Evolutionary conservation across 2,329 filamentous ascomycete genomes (phyloP).

Genomic region (Plectosphaerella sp.): DNA sequence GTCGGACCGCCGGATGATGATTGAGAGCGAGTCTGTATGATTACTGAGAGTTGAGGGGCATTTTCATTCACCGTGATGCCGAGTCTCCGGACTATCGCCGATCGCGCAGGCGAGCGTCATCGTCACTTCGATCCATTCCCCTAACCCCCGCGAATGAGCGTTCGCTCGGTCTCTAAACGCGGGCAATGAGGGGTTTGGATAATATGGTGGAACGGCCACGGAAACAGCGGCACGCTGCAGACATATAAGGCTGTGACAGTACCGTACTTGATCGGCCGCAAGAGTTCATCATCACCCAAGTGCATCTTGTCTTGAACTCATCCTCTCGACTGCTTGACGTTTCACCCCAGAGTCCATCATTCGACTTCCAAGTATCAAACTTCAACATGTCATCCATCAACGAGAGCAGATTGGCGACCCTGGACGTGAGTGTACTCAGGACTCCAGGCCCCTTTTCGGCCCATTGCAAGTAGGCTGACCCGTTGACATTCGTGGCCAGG

Average conservation of each 20-base stretch:
- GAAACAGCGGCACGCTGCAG: no score
- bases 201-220: neutral
- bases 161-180: neutral
- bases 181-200: neutral
- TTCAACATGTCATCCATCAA: neutral
- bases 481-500: slow-evolving; percentile 36
- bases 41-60: no score
- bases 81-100: slow-evolving; percentile 22
- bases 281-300: no score
- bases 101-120: slow-evolving; percentile 5
- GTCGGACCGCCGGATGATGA: no score
- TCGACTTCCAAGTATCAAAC: neutral
- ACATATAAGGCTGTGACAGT: no score
- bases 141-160: neutral
- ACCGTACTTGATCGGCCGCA: no score
- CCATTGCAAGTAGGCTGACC: neutral
- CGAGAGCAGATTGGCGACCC: neutral
- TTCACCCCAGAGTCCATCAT: no score
- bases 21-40: no score
- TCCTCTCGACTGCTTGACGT: no score
- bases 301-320: no score
- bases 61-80: slow-evolving; percentile 3
- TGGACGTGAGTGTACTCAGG: neutral
- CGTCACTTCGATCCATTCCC: neutral
- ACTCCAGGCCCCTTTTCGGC: no score